Evolutionary conservation across 495 filamentous ascomycete genomes (phyloP).

Genomic region (Hypoxylon lenormandii): DNA sequence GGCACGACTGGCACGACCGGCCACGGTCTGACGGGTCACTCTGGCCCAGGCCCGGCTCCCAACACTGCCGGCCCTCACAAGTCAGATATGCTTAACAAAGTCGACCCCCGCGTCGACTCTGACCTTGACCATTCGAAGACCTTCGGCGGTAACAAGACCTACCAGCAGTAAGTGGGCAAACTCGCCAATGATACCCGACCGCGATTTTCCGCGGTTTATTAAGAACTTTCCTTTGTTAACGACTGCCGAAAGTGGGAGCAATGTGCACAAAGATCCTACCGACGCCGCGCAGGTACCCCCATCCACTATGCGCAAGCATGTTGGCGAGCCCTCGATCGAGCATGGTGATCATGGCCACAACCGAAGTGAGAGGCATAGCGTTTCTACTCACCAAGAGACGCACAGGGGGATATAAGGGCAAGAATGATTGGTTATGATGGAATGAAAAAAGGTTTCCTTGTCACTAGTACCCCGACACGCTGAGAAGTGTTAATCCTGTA

Average conservation of each 20-base stretch:
- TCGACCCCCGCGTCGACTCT: slow-evolving; percentile 66
- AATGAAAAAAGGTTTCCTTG: slow-evolving; percentile 5
- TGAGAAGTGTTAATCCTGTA: no score
- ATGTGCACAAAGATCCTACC: slow-evolving; percentile 52
- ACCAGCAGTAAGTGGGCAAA: slow-evolving; percentile 59
- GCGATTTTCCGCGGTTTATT: background rate
- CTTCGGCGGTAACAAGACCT: slow-evolving; percentile 61
- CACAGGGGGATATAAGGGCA: slow-evolving; percentile 53
- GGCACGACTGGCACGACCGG: slow-evolving; percentile 45
- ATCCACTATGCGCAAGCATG: slow-evolving; percentile 54
- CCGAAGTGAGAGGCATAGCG: slow-evolving; percentile 55
- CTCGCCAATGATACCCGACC: slow-evolving; percentile 2
- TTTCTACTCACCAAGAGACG: slow-evolving; percentile 55
- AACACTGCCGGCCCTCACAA: slow-evolving; percentile 66
- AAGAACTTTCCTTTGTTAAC: slow-evolving; percentile 23
- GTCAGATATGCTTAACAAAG: slow-evolving; percentile 65
- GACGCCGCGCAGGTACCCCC: slow-evolving; percentile 65
- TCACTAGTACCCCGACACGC: background rate
- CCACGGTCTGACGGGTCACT: slow-evolving; percentile 25
- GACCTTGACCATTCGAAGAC: slow-evolving; percentile 62
- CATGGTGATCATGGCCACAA: slow-evolving; percentile 54
- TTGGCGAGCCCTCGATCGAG: slow-evolving; percentile 56
- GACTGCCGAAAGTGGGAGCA: slow-evolving; percentile 11
- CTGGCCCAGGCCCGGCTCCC: slow-evolving; percentile 56
- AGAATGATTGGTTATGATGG: slow-evolving; percentile 8